phyloP scores from a whole-genome alignment of 495 filamentous ascomycete species.

The Podospora australis region DNA sequence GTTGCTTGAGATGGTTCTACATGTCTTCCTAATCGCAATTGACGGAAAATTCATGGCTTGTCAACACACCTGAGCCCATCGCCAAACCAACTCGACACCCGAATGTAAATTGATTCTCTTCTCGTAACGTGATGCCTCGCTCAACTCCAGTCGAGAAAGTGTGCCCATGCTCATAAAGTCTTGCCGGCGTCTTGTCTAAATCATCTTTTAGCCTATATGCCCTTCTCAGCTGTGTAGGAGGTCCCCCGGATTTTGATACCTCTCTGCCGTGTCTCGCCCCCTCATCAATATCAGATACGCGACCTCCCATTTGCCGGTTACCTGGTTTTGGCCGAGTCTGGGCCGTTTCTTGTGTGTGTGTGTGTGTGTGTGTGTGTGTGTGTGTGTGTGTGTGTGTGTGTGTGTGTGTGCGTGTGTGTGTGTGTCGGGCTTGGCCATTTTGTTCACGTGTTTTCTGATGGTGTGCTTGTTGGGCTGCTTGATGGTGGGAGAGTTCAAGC shows the following conservation, averaged over 20 bases:
- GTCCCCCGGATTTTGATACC: neutral
- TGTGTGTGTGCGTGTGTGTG: neutral
- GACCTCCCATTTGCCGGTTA: neutral
- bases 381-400: neutral
- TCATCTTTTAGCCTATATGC: neutral
- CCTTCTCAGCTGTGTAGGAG: neutral
- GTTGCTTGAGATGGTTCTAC: too few relatives aligned
- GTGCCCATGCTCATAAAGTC: neutral
- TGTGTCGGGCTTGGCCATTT: neutral
- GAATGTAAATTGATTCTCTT: too few relatives aligned
- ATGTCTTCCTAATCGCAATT: too few relatives aligned
- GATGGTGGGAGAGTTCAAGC: neutral
- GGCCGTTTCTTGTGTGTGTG: neutral
- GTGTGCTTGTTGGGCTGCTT: neutral
- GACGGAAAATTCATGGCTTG: too few relatives aligned
- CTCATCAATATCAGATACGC: neutral
- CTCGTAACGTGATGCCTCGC: too few relatives aligned
- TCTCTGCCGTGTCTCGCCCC: neutral
- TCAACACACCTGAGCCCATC: too few relatives aligned
- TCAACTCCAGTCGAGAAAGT: too few relatives aligned
- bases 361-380: too few relatives aligned
- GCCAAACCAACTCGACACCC: too few relatives aligned
- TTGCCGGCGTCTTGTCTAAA: too few relatives aligned
- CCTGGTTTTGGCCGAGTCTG: neutral
- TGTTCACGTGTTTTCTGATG: neutral